Evolutionary conservation across 805 yeast genomes (phyloP), one percentile per base, ranked within the genome.

Genomic region (Wickerhamomyces canadensis): DNA sequence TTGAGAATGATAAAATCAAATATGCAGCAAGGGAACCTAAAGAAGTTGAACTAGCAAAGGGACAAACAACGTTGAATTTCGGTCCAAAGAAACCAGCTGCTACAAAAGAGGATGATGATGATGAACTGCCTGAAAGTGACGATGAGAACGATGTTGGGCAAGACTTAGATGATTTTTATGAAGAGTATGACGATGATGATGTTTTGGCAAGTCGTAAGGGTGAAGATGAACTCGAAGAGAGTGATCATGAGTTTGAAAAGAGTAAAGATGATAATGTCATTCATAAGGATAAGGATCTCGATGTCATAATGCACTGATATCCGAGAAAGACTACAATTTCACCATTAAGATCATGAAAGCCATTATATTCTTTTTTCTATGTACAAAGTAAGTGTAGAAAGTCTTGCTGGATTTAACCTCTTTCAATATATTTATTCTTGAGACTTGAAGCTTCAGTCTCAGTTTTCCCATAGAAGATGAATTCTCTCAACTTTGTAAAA

Each of bases 401-500:
- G 6, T 11, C 14, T 7, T 8, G 35, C 29, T 38, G 29, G 40
- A 41, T n/a, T 36, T 42, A 59, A 45, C 62, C 62, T 48, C 62
- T 56, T 44, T 58, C 62, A 13, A 55, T 41, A 36, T 55, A 52
- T 29, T 41, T 42, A 23, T 44, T 40, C 30, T 44, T 47, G 18
- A 47, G 34, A 23, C 44, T 47, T 6, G 53, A 43, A 15, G 54
- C 61, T 29, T 52, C 59, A 8, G 60, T 55, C 54, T 71, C 69
- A 41, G 76, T 62, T 34, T 67, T 64, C 1, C 98, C 98, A 38
- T 76, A 66, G 57, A 78, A 83, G 15, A 93, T 73, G 57, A 76
- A 93, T 49, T 85, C 86, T 54, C 74, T 74, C 36, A 86, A 68
- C 57, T 84, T 85, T 31, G 77, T 72, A 49, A 85, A 69, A 44